phyloP scores from a whole-genome alignment of 495 filamentous ascomycete genomes.

The Mytilinidion resinicola region DNA sequence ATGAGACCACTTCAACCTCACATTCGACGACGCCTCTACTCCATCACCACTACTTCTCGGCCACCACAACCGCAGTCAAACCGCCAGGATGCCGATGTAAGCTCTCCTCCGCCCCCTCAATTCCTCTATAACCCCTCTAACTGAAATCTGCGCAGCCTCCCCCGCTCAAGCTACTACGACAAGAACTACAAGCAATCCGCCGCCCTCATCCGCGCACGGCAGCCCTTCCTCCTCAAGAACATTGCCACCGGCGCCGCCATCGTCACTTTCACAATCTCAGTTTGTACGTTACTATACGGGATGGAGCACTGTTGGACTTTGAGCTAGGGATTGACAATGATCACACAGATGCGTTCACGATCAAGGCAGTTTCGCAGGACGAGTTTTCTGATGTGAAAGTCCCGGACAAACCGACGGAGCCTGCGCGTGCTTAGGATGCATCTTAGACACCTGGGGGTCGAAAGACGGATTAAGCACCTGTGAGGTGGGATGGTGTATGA shows the following conservation, averaged over 20 bases:
- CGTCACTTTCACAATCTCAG: slow-evolving; percentile 60
- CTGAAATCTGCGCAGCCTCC: slow-evolving; percentile 47
- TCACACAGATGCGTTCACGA: slow-evolving; percentile 87
- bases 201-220: slow-evolving; percentile 81
- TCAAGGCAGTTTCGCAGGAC: slow-evolving; percentile 85
- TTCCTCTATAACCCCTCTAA: not conserved
- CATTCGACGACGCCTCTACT: no score
- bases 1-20: no score
- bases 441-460: slow-evolving; percentile 6
- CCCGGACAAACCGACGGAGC: slow-evolving; percentile 22
- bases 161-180: slow-evolving; percentile 83
- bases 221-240: slow-evolving; percentile 90
- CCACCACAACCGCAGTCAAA: no score
- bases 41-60: no score
- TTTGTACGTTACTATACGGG: slow-evolving; percentile 59
- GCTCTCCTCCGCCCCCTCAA: not conserved
- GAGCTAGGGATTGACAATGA: no score
- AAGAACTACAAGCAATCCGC: slow-evolving; percentile 69
- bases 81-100: slow-evolving; percentile 24
- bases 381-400: slow-evolving; percentile 89
- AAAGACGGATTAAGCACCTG: slow-evolving; percentile 1
- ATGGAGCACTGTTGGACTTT: not conserved
- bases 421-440: slow-evolving; percentile 1
- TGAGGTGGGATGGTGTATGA: not conserved
- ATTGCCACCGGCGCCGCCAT: slow-evolving; percentile 64